Conservation (phyloP, 495 filamentous ascomycete species). For the Pseudevernia furfuracea region DNA sequence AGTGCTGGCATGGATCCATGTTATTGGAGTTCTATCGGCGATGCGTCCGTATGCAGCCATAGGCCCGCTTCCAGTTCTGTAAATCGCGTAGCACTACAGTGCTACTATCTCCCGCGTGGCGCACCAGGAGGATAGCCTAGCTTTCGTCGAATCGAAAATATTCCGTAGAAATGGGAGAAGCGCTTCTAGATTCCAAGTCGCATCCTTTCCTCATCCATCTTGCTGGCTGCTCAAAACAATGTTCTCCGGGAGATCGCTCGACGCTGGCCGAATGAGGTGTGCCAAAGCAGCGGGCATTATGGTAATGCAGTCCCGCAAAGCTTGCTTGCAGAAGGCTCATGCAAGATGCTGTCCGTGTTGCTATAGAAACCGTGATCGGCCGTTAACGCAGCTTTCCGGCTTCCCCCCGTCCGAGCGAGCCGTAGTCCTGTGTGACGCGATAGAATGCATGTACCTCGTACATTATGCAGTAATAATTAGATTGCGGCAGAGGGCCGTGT, state of each 20-base stretch:
- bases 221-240: not conserved
- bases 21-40: conserved; percentile 7
- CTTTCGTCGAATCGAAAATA: not conserved
- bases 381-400: conserved; percentile 23
- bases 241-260: not conserved
- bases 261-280: not conserved
- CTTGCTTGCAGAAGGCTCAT: conserved; percentile 11
- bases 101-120: conserved; percentile 19
- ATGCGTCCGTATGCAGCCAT: conserved; percentile 13
- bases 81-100: conserved; percentile 17
- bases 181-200: conserved; percentile 2
- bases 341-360: conserved; percentile 12
- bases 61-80: conserved; percentile 24
- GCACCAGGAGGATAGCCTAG: conserved; percentile 5
- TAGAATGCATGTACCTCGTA: conserved; percentile 3
- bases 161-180: not conserved
- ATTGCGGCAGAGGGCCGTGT: conserved; percentile 9
- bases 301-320: not conserved
- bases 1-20: not conserved
- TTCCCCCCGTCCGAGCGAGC: conserved; percentile 23
- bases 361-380: conserved; percentile 19
- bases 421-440: conserved; percentile 19
- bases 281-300: not conserved
- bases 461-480: conserved; percentile 12
- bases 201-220: not conserved